These are phyloP conservation scores for Ophiocordyceps camponoti-rufipedis DNA, from an alignment of 2,329 filamentous ascomycete genomes.

Conservation along the genomic window DNA sequence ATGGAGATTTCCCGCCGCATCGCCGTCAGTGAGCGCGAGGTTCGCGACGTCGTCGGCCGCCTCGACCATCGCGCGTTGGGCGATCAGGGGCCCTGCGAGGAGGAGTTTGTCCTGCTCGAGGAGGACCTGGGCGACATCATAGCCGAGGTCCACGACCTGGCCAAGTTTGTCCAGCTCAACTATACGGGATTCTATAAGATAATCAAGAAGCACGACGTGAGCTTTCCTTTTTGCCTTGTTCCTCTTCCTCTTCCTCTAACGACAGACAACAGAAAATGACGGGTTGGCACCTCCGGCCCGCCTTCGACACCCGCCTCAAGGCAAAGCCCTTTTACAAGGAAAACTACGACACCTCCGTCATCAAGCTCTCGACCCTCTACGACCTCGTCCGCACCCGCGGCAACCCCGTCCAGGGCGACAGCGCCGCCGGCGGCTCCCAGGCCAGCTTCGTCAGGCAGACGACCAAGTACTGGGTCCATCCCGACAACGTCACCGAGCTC, in stretches of 20 bases:
- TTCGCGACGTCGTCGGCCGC: conserved; percentile 67
- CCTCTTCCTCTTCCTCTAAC: not conserved
- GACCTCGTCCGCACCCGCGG: conserved; percentile 86
- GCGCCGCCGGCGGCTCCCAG: conserved; percentile 75
- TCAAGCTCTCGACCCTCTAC: conserved; percentile 88
- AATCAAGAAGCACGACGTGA: conserved; percentile 96
- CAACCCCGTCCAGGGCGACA: conserved; percentile 82
- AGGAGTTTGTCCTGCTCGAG: conserved; percentile 86
- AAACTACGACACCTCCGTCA: conserved; percentile 91
- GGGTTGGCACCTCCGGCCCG: conserved; percentile 77
- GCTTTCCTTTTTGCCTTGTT: not conserved
- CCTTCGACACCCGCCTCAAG: conserved; percentile 89
- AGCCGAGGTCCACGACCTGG: conserved; percentile 91
- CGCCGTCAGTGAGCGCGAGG: conserved; percentile 71
- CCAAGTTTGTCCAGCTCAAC: conserved; percentile 96
- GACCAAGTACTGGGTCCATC: conserved; percentile 98
- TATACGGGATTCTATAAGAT: conserved; percentile 99
- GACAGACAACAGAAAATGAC: conserved; percentile 87
- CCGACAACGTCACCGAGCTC: conserved; percentile 92
- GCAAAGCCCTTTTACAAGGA: conserved; percentile 98
- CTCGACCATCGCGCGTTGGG: conserved; percentile 43
- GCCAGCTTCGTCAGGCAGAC: conserved; percentile 94
- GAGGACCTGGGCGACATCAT: conserved; percentile 95
- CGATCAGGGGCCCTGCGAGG: conserved; percentile 53
- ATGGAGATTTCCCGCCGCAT: conserved; percentile 90